A percentile compares a stretch with the other conserved stretches of the same genome.
Conservation (phyloP, 2,329 filamentous ascomycete genomes). For the Arthrobotrys iridis region DNA sequence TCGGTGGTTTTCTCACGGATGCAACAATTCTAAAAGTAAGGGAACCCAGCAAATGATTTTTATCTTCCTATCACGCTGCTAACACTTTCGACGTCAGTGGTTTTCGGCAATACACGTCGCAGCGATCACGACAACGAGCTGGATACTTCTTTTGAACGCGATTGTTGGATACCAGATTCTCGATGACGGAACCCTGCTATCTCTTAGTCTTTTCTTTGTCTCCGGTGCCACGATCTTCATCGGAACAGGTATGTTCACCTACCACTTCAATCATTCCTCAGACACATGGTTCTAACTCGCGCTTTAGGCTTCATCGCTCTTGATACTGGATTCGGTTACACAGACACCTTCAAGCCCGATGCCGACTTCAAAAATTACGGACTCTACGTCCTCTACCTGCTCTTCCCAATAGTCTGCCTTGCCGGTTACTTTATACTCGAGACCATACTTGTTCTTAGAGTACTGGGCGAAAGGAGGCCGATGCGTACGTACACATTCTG, state of each 20-base stretch:
- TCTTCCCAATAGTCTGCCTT: constrained; percentile 88
- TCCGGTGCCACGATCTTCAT: constrained; percentile 80
- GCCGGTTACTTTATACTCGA: constrained; percentile 87
- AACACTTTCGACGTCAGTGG: constrained; percentile 53
- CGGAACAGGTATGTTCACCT: constrained; percentile 71
- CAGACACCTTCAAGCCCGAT: constrained; percentile 74
- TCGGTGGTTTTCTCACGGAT: constrained; percentile 76
- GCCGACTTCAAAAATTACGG: constrained; percentile 75
- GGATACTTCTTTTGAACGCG: constrained; percentile 91
- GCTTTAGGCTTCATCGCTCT: constrained; percentile 80
- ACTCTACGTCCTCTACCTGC: constrained; percentile 92
- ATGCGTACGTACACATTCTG: constrained; percentile 72
- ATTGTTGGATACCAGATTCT: constrained; percentile 91
- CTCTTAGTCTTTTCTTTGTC: constrained; percentile 76
- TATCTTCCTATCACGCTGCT: constrained; percentile 3
- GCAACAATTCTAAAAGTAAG: constrained; percentile 74
- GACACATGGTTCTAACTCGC: not conserved
- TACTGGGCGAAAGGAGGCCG: constrained; percentile 89
- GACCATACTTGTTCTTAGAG: constrained; percentile 79
- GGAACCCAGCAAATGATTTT: not conserved
- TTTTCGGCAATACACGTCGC: constrained; percentile 93
- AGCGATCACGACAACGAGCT: constrained; percentile 84
- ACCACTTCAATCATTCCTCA: not conserved
- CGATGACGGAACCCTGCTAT: constrained; percentile 89
- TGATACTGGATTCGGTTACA: constrained; percentile 89